phyloP scores from a whole-genome alignment of 345 rosid species.

The Ailanthus altissimus region DNA sequence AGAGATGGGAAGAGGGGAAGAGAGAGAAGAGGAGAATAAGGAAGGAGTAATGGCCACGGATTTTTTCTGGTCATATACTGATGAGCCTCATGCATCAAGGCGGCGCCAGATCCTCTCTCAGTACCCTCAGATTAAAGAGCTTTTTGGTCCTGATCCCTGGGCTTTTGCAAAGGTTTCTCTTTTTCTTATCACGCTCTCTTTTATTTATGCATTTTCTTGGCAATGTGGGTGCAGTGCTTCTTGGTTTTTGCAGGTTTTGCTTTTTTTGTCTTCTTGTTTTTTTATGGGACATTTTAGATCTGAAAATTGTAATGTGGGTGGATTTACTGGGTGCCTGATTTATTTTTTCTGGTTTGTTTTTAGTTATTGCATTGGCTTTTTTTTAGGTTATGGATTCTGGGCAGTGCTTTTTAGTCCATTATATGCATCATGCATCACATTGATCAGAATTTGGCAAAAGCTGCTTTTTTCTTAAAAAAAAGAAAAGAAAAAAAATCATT shows the following conservation, averaged over 20 bases:
- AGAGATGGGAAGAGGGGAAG: slow-evolving; percentile 35
- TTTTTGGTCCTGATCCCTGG: slow-evolving; percentile 86
- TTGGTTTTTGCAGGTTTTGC: neutral
- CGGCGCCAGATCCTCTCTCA: slow-evolving; percentile 83
- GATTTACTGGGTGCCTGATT: neutral
- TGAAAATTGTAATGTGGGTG: slow-evolving; percentile 9
- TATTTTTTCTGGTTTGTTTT: neutral
- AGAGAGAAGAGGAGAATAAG: slow-evolving; percentile 30
- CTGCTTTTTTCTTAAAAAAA: neutral
- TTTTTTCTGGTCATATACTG: slow-evolving; percentile 92
- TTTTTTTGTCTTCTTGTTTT: neutral
- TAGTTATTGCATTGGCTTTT: neutral
- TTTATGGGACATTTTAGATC: slow-evolving; percentile 16
- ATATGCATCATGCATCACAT: slow-evolving; percentile 2
- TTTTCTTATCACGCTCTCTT: neutral
- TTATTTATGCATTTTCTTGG: neutral
- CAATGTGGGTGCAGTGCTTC: neutral
- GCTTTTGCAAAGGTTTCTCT: slow-evolving; percentile 64
- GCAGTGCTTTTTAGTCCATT: neutral
- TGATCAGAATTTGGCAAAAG: neutral
- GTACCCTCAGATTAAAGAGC: slow-evolving; percentile 78
- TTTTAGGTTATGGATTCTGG: slow-evolving; percentile 10
- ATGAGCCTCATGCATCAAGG: slow-evolving; percentile 85
- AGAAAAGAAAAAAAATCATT: neutral
- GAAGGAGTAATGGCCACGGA: slow-evolving; percentile 69